Conservation (phyloP, 345 rosid species). For the Linum lewisii region DNA sequence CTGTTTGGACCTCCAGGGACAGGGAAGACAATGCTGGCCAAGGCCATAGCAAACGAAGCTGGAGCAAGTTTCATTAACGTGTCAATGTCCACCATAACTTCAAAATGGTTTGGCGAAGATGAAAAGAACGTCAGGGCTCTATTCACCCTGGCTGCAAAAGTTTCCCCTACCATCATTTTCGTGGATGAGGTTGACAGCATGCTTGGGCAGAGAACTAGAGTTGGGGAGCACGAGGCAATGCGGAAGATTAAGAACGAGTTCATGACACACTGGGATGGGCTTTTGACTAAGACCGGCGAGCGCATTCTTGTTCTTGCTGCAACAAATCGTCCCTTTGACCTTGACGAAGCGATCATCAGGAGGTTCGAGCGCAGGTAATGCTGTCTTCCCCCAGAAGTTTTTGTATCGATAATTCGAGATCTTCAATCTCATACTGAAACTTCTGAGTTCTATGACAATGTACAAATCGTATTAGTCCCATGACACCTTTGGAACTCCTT, state of each 20-base stretch:
- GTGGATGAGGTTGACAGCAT: slow-evolving; percentile 99
- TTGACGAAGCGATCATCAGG: slow-evolving; percentile 98
- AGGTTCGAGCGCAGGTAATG: slow-evolving; percentile 83
- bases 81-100: slow-evolving; percentile 96
- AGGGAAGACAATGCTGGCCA: slow-evolving; percentile 98
- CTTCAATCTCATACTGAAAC: no score
- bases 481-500: slow-evolving; percentile 3
- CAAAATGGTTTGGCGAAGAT: slow-evolving; percentile 99
- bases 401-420: no score
- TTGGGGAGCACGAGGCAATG: slow-evolving; percentile 99
- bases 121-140: slow-evolving; percentile 92
- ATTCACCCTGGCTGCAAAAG: slow-evolving; percentile 89
- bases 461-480: no score
- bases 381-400: slow-evolving; percentile 3
- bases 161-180: slow-evolving; percentile 91
- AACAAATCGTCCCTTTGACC: slow-evolving; percentile 98
- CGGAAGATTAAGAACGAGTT: slow-evolving; percentile 93
- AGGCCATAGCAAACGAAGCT: slow-evolving; percentile 98
- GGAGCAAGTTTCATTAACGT: slow-evolving; percentile 99
- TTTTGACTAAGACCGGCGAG: slow-evolving; percentile 76
- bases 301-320: slow-evolving; percentile 97
- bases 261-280: slow-evolving; percentile 99
- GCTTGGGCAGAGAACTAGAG: slow-evolving; percentile 95
- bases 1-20: slow-evolving; percentile 99
- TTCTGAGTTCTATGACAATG: no score